A percentile compares a stretch with the other conserved stretches of the same genome.
Conservation (phyloP, 495 filamentous ascomycete genomes). For the Hypomontagnella submonticulosa region DNA sequence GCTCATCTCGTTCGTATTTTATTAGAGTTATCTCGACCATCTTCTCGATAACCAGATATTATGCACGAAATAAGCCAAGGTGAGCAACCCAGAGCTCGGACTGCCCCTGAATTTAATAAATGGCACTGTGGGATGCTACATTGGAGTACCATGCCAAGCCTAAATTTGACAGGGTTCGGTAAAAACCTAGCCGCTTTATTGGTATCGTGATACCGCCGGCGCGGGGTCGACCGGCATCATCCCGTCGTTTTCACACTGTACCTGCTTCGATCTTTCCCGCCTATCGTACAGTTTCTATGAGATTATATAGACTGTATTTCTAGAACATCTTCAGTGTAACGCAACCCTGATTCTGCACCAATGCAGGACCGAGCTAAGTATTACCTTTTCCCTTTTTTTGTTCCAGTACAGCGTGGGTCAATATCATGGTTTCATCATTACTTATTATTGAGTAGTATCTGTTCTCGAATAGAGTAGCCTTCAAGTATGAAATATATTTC, state of each 20-base stretch:
- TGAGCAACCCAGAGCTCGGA: constrained; percentile 13
- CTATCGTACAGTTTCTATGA: constrained; percentile 10
- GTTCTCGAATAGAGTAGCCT: constrained; percentile 5
- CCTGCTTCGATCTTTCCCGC: background rate
- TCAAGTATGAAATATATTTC: too few species aligned
- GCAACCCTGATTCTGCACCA: constrained; percentile 7
- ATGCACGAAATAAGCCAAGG: constrained; percentile 32
- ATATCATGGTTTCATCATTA: background rate
- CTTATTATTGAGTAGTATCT: too few species aligned
- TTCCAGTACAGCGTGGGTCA: constrained; percentile 10
- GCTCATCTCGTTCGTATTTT: constrained; percentile 7
- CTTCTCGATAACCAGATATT: constrained; percentile 30
- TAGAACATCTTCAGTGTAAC: constrained; percentile 37
- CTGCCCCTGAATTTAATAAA: constrained; percentile 45
- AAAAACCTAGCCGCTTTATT: constrained; percentile 30
- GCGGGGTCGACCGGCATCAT: constrained; percentile 26
- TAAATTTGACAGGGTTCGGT: constrained; percentile 25
- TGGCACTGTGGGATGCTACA: constrained; percentile 37
- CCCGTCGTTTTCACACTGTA: constrained; percentile 19
- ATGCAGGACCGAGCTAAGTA: constrained; percentile 8
- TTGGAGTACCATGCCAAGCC: constrained; percentile 33
- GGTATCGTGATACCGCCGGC: constrained; percentile 30
- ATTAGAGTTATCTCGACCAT: constrained; percentile 6
- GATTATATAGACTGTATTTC: constrained; percentile 26
- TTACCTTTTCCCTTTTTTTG: background rate